A percentile compares a stretch with the other conserved stretches of the same genome.
Conservation (phyloP, 2,329 filamentous ascomycete species). For the Microthyrium microscopicum region DNA sequence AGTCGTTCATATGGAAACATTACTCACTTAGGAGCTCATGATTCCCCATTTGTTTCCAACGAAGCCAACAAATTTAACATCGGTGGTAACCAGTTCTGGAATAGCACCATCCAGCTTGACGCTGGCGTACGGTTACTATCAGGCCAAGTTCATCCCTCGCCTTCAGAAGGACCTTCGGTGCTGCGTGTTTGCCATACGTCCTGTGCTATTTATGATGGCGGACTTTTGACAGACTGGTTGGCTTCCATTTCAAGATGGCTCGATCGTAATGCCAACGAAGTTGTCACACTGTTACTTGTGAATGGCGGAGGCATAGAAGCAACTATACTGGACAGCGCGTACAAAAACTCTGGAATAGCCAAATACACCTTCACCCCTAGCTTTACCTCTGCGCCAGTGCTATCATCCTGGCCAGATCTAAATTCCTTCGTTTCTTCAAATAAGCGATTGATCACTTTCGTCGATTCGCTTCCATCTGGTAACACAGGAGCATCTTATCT, state of each 20-base stretch:
- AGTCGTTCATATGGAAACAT: slow-evolving; percentile 54
- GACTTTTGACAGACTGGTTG: slow-evolving; percentile 48
- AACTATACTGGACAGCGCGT: slow-evolving; percentile 34
- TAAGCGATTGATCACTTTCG: slow-evolving; percentile 52
- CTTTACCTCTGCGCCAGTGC: slow-evolving; percentile 29
- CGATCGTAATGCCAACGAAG: slow-evolving; percentile 52
- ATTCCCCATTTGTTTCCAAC: slow-evolving; percentile 56
- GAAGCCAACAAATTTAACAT: slow-evolving; percentile 41
- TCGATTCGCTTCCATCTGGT: slow-evolving; percentile 32
- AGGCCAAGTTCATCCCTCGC: slow-evolving; percentile 51
- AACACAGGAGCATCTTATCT: slow-evolving; percentile 35
- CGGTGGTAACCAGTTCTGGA: slow-evolving; percentile 58
- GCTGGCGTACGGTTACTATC: slow-evolving; percentile 57
- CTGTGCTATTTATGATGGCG: slow-evolving; percentile 53
- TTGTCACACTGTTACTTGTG: slow-evolving; percentile 58
- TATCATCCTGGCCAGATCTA: slow-evolving; percentile 54
- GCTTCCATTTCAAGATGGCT: slow-evolving; percentile 50
- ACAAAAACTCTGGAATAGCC: slow-evolving; percentile 36
- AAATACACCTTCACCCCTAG: slow-evolving; percentile 36
- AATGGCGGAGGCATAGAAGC: slow-evolving; percentile 46
- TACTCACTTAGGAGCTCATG: slow-evolving; percentile 62
- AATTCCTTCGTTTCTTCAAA: slow-evolving; percentile 46
- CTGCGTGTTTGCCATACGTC: slow-evolving; percentile 55
- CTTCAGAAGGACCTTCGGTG: slow-evolving; percentile 17
- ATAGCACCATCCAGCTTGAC: slow-evolving; percentile 53